phyloP scores from a whole-genome alignment of 352 stramenopile genomes.

The Pythium apleroticum region DNA sequence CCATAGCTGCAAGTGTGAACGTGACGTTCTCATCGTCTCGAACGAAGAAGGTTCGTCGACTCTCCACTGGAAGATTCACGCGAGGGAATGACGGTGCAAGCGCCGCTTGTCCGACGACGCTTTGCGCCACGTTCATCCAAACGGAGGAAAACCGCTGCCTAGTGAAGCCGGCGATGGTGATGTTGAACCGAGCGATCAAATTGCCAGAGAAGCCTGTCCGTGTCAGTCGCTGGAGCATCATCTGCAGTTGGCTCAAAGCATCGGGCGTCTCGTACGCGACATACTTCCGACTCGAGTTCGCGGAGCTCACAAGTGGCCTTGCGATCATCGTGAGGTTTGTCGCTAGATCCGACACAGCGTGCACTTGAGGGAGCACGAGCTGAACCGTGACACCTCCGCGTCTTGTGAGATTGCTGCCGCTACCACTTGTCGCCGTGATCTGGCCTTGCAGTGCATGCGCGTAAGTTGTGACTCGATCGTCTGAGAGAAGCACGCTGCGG shows the following conservation, averaged over 20 bases:
- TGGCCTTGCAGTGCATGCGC: slow-evolving; percentile 1
- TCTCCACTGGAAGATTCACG: neutral
- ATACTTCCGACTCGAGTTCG: slow-evolving; percentile 8
- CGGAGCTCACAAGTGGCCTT: slow-evolving; percentile 1
- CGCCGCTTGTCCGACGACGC: slow-evolving; percentile 8
- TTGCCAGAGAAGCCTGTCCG: slow-evolving; percentile 10
- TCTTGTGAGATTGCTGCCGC: neutral
- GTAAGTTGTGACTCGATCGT: slow-evolving; percentile 7
- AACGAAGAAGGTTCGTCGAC: slow-evolving; percentile 31
- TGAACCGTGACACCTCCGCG: slow-evolving; percentile 24
- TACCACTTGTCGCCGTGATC: neutral
- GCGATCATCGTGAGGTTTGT: slow-evolving; percentile 11
- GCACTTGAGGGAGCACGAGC: slow-evolving; percentile 11
- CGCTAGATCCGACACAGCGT: neutral
- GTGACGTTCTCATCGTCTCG: slow-evolving; percentile 43
- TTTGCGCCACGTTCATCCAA: slow-evolving; percentile 17
- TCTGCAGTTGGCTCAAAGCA: neutral
- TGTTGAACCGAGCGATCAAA: slow-evolving; percentile 11
- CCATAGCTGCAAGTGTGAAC: slow-evolving; percentile 35
- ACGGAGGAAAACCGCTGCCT: slow-evolving; percentile 9
- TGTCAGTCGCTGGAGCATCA: slow-evolving; percentile 9
- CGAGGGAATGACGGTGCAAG: slow-evolving; percentile 8
- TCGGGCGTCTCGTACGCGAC: neutral
- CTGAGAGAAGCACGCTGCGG: neutral
- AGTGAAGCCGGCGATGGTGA: slow-evolving; percentile 14